A percentile compares a stretch with the other conserved stretches of the same genome.
Conservation (phyloP, 2,329 filamentous ascomycete genomes). For the Elsinoe batatas region DNA sequence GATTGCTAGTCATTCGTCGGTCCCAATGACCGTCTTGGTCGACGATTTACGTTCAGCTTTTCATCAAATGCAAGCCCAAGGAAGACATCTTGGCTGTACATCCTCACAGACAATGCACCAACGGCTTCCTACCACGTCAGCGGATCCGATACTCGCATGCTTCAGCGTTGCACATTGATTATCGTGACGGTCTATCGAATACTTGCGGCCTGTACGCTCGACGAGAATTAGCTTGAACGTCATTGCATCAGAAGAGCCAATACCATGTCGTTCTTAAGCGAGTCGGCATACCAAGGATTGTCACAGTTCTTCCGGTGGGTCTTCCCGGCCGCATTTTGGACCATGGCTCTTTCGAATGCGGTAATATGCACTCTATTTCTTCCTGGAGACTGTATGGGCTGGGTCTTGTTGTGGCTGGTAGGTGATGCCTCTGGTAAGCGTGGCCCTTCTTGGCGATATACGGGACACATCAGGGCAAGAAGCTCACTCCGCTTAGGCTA, state of each 20-base stretch:
- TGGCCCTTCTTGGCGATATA: too few species aligned
- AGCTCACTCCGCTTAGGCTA: too few species aligned
- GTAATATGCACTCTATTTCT: background rate
- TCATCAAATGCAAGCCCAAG: background rate
- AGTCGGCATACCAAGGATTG: background rate
- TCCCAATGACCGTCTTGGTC: background rate
- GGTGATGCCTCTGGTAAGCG: too few species aligned
- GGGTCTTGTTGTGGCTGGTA: too few species aligned
- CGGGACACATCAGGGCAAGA: too few species aligned
- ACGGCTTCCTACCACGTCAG: background rate
- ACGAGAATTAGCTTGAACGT: background rate
- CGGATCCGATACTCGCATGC: background rate
- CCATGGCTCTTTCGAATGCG: background rate
- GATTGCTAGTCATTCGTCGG: background rate
- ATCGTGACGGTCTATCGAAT: background rate
- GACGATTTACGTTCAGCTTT: background rate
- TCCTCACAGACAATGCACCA: background rate
- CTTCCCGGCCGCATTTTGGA: background rate
- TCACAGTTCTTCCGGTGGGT: background rate
- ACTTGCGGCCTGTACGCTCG: background rate
- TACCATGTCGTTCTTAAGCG: background rate
- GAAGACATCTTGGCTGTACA: background rate
- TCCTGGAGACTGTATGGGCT: background rate
- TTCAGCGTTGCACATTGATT: background rate
- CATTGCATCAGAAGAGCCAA: background rate